A percentile compares a stretch with the other conserved stretches of the same genome.
Conservation (phyloP, 2,329 filamentous ascomycete species). For the Monilinia laxa region DNA sequence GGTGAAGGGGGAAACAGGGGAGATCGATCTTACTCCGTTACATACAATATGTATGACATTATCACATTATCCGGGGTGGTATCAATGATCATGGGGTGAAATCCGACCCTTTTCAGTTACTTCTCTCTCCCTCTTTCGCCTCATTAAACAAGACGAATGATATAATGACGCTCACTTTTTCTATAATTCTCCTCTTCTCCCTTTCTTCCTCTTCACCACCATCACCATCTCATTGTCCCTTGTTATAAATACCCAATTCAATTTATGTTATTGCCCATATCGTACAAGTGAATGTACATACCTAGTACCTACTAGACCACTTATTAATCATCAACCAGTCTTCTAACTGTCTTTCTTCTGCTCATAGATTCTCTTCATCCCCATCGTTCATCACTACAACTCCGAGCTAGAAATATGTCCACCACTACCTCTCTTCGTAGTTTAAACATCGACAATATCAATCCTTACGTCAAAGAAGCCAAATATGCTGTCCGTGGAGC, state of each 20-base stretch:
- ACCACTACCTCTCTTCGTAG: slow-evolving; percentile 46
- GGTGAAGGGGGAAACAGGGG: no score
- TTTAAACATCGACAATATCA: slow-evolving; percentile 84
- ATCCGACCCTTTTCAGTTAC: no score
- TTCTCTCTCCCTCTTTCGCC: no score
- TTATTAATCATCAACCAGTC: neutral
- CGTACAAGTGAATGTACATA: slow-evolving; percentile 4
- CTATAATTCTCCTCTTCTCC: no score
- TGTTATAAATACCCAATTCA: no score
- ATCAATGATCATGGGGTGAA: no score
- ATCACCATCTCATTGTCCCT: neutral
- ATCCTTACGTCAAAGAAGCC: slow-evolving; percentile 80
- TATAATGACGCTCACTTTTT: no score
- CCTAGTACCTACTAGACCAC: neutral
- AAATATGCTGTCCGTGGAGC: slow-evolving; percentile 97
- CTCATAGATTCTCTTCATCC: slow-evolving; percentile 10
- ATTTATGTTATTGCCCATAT: neutral
- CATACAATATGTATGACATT: no score
- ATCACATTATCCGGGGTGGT: no score
- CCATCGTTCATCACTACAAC: neutral
- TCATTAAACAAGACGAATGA: no score
- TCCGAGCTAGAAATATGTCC: slow-evolving; percentile 38
- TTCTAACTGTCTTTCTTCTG: slow-evolving; percentile 15
- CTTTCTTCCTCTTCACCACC: no score
- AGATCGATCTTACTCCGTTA: no score